Conservation (phyloP, 2,329 filamentous ascomycete genomes). For the Fusarium vanettenii region DNA sequence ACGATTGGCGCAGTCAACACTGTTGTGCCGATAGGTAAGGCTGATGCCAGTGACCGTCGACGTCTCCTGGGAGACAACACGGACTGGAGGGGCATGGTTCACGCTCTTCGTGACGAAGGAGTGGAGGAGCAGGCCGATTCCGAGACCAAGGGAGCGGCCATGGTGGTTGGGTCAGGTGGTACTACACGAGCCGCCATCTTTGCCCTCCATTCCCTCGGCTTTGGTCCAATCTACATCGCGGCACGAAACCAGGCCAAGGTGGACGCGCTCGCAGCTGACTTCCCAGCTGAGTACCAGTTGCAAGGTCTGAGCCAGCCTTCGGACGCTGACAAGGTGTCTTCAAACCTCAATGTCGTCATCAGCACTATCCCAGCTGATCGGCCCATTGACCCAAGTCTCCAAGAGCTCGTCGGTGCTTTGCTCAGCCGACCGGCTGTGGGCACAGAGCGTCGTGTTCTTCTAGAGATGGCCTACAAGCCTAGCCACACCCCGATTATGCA, state of each 20-base stretch:
- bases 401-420: slow-evolving; percentile 69
- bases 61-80: slow-evolving; percentile 89
- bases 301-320: slow-evolving; percentile 66
- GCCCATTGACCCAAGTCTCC: slow-evolving; percentile 79
- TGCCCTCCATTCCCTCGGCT: slow-evolving; percentile 85
- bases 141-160: slow-evolving; percentile 74
- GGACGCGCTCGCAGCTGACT: slow-evolving; percentile 73
- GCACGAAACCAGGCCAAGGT: slow-evolving; percentile 81
- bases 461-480: slow-evolving; percentile 98
- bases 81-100: slow-evolving; percentile 93
- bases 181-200: slow-evolving; percentile 93
- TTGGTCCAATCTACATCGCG: slow-evolving; percentile 86
- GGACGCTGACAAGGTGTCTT: slow-evolving; percentile 62
- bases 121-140: slow-evolving; percentile 54
- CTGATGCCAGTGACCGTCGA: slow-evolving; percentile 53
- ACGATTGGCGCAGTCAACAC: slow-evolving; percentile 96
- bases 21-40: slow-evolving; percentile 71
- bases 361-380: slow-evolving; percentile 92
- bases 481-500: slow-evolving; percentile 85
- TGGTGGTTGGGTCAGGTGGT: slow-evolving; percentile 92
- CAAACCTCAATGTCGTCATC: slow-evolving; percentile 74
- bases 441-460: slow-evolving; percentile 67
- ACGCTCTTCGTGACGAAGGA: slow-evolving; percentile 78
- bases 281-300: slow-evolving; percentile 80
- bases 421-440: slow-evolving; percentile 55